phyloP scores from a whole-genome alignment of 1,139 yeast species.

The Arxiozyma heterogenica region DNA sequence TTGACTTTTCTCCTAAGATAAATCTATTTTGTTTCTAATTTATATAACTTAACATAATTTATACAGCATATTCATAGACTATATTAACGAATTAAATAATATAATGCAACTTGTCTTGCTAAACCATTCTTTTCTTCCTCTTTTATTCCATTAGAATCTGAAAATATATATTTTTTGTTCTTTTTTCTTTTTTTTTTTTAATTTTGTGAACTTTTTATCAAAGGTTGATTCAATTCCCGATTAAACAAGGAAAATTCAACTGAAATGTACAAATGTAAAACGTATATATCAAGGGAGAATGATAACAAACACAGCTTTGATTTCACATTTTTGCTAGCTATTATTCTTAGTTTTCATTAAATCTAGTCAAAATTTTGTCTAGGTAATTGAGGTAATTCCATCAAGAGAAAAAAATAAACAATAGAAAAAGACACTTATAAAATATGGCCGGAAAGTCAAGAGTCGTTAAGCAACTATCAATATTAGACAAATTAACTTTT shows the following conservation, averaged over 20 bases:
- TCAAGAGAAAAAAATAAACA: not conserved
- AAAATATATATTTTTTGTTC: no score
- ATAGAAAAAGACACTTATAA: not conserved
- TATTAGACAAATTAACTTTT: constrained; percentile 23
- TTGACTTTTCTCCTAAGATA: not conserved
- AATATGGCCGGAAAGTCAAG: constrained; percentile 3
- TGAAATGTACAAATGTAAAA: not conserved
- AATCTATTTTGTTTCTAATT: not conserved
- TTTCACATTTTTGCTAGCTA: not conserved
- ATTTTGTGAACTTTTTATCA: no score
- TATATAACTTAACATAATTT: not conserved
- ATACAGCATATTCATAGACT: not conserved
- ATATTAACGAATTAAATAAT: not conserved
- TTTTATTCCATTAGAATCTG: not conserved
- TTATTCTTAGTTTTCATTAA: no score
- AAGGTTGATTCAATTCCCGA: not conserved
- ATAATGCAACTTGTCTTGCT: not conserved
- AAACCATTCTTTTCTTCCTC: not conserved
- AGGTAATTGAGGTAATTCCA: not conserved
- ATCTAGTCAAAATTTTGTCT: not conserved
- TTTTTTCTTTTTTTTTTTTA: no score
- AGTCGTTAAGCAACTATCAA: constrained; percentile 19
- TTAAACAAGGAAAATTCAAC: not conserved
- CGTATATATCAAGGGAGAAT: no score
- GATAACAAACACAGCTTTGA: not conserved